A percentile compares a stretch with the other conserved stretches of the same genome.
Conservation (phyloP, 164 flowering plant genomes). For the Hamamelis virginiana region DNA sequence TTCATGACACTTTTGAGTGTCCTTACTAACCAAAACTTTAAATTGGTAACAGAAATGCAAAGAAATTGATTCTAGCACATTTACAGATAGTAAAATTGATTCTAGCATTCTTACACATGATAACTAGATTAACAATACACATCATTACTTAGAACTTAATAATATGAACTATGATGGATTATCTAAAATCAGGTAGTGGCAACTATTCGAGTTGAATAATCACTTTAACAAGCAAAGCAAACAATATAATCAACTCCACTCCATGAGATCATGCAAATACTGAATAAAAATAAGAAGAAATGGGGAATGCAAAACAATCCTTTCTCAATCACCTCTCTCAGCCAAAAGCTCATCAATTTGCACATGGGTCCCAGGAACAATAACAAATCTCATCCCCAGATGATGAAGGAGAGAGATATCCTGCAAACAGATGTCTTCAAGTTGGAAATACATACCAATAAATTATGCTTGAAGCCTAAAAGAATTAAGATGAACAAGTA, state of each 20-base stretch:
- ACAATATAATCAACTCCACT: background rate
- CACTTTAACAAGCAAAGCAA: background rate
- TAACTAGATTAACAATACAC: background rate
- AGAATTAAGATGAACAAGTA: background rate
- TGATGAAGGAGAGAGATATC: constrained; percentile 95
- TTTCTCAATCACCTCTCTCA: constrained; percentile 64
- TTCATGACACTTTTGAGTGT: background rate
- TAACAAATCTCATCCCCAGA: constrained; percentile 80
- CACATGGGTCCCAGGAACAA: constrained; percentile 91
- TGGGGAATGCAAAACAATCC: background rate
- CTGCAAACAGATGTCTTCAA: constrained; percentile 38
- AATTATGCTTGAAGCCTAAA: background rate
- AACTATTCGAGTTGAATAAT: background rate
- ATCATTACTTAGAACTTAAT: background rate
- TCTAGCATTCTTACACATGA: background rate
- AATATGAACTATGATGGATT: too few relatives aligned
- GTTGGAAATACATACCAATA: background rate
- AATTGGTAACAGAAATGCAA: too few relatives aligned
- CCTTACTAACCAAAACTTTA: too few relatives aligned
- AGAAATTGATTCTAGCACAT: background rate
- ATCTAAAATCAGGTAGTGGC: background rate
- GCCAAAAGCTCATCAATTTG: constrained; percentile 80
- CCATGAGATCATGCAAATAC: background rate
- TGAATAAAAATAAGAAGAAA: background rate
- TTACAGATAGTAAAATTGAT: background rate